Evolutionary conservation across 2,329 filamentous ascomycete species (phyloP).

Genomic region (Diaporthe eres): DNA sequence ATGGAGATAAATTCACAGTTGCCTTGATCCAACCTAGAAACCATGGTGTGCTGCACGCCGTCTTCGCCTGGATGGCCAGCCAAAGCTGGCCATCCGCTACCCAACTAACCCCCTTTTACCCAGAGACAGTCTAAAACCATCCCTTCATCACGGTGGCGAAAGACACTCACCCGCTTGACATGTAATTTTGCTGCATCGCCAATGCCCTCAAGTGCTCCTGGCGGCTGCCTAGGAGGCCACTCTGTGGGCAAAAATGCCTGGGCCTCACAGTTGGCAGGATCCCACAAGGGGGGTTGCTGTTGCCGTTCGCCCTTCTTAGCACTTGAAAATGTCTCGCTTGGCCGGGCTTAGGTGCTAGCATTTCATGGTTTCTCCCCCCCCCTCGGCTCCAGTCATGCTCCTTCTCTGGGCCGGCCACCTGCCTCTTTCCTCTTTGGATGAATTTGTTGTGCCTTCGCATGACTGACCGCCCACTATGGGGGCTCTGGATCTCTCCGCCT

Average conservation of each 20-base stretch:
- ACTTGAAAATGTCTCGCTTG: background rate
- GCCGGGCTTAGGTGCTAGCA: background rate
- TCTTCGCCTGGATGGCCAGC: background rate
- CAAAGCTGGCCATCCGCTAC: background rate
- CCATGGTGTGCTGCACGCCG: background rate
- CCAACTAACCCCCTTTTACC: background rate
- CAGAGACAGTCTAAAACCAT: background rate
- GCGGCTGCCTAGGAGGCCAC: background rate
- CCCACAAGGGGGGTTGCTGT: background rate
- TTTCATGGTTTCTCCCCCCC: background rate
- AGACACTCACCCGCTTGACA: background rate
- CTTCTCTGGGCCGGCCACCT: background rate
- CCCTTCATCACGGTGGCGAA: background rate
- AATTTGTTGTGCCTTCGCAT: background rate
- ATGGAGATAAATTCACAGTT: no score
- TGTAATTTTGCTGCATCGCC: background rate
- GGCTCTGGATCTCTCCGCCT: background rate
- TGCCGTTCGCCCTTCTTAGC: no score
- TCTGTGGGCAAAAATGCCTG: background rate
- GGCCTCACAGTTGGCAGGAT: background rate
- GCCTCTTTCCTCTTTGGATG: constrained; percentile 9
- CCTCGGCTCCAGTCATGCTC: background rate
- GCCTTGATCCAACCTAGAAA: background rate
- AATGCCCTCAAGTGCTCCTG: background rate
- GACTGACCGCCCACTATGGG: background rate